Evolutionary conservation across 495 filamentous ascomycete genomes (phyloP).

Genomic region (Aspergillus bridgeri): DNA sequence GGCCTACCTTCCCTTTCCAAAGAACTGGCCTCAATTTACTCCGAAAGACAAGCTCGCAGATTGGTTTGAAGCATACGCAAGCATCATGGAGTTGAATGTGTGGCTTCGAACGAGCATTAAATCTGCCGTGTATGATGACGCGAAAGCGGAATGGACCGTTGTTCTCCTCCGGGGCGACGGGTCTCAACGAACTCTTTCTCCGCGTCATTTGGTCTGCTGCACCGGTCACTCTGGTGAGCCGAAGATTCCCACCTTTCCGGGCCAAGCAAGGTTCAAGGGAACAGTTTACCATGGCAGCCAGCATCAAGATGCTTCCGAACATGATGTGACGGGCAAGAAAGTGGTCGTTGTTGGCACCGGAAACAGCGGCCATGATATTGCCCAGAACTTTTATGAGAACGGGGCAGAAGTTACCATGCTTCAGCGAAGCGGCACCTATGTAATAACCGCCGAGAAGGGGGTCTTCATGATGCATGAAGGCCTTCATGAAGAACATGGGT

Average conservation of each 20-base stretch:
- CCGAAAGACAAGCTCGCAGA: constrained; percentile 79
- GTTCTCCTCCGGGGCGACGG: constrained; percentile 47
- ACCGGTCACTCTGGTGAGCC: constrained; percentile 52
- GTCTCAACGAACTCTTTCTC: constrained; percentile 37
- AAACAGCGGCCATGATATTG: constrained; percentile 82
- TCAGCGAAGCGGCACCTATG: constrained; percentile 71
- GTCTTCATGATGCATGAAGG: constrained; percentile 54
- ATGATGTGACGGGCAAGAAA: constrained; percentile 53
- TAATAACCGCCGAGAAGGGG: constrained; percentile 61
- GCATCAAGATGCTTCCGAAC: constrained; percentile 36
- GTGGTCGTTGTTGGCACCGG: constrained; percentile 79
- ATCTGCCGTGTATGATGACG: constrained; percentile 51
- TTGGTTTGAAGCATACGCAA: constrained; percentile 73
- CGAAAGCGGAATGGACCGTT: constrained; percentile 56
- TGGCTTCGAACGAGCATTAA: constrained; percentile 59
- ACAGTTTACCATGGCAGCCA: constrained; percentile 43
- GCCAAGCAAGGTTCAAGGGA: constrained; percentile 47
- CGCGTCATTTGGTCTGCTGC: constrained; percentile 46
- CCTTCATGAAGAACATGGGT: constrained; percentile 60
- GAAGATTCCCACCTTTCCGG: constrained; percentile 42
- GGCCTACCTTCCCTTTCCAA: constrained; percentile 69
- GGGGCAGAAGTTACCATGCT: constrained; percentile 73
- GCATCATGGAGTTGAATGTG: constrained; percentile 68
- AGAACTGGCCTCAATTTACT: constrained; percentile 64
- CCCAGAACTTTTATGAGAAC: constrained; percentile 75